Base-by-base conservation (phyloP, 805 yeast genomes). In the Monosporozyma siamensis region DNA sequence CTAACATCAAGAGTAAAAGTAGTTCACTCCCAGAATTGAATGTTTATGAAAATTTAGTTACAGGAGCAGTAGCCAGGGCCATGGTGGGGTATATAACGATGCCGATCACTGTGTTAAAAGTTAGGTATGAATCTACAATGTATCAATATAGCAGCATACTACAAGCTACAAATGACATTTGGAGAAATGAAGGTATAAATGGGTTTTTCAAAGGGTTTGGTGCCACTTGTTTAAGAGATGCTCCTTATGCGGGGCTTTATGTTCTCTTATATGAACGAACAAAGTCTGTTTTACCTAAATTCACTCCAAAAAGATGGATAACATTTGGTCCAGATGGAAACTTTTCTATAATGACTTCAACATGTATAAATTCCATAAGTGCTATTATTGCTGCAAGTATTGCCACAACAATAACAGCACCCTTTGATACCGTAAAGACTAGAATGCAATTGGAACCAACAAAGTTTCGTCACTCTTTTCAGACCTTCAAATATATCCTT, bases 191-290 rank as follows among this genome's bases (percentile, higher is more conserved):
- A 41, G 77, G 88, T 0, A 30, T 78, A 0, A 55, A 61, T 17
- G 94, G 95, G 12, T 88, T 90, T 57, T 88, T 88, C 60, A 72
- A 77, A 46, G 98, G 98, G 0, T 83, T 82, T 53, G 78, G 83
- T 1, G 95, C 94, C 2, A 92, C 98, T 0, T 72, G 82, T 47
- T 72, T 85, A 10, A 66, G 98, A 48, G 98, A 92, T 64, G 94
- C 95, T 20, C 98, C 98, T 0, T 85, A 92, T 60, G 97, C 98
- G 6, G 98, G 98, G 0, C 57, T 92, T 4, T 90, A 92, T 55
- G 87, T 92, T 23, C 64, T 88, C 29, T 74, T 88, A 48, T 90
- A 90, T 61, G 97, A 90, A 56, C 71, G 79, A 44, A 70, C 79
- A 42, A 88, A 88, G 56, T 69, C 68, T 8, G 34, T 70, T 4